These are phyloP conservation scores for Penicillium odoratum DNA, from an alignment of 495 filamentous ascomycete genomes.

Conservation along the genomic window DNA sequence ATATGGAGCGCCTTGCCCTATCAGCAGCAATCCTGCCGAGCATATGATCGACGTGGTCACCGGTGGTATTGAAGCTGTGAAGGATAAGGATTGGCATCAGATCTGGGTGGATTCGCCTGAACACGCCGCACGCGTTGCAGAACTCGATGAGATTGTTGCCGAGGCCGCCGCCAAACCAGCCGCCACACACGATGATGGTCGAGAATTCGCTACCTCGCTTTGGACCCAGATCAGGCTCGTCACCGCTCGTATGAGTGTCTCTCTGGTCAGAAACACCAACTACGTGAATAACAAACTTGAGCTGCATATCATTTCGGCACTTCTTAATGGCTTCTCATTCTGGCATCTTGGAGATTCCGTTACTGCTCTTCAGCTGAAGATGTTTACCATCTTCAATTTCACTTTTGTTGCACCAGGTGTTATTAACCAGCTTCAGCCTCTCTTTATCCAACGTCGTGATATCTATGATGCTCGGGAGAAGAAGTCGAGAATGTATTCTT, in stretches of 20 bases:
- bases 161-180: conserved; percentile 37
- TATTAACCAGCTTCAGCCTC: conserved; percentile 52
- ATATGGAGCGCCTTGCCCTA: conserved; percentile 73
- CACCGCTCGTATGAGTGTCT: conserved; percentile 56
- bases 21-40: conserved; percentile 77
- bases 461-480: conserved; percentile 55
- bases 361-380: conserved; percentile 26
- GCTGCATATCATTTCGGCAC: conserved; percentile 35
- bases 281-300: conserved; percentile 66
- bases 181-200: conserved; percentile 34
- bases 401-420: conserved; percentile 51
- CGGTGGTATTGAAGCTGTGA: conserved; percentile 28
- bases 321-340: conserved; percentile 46
- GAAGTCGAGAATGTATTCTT: conserved; percentile 54
- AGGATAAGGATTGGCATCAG: conserved; percentile 59
- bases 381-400: conserved; percentile 52
- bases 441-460: conserved; percentile 53
- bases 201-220: conserved; percentile 59
- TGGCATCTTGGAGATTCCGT: conserved; percentile 35
- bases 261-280: conserved; percentile 61
- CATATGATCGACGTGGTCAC: conserved; percentile 87
- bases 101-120: conserved; percentile 64
- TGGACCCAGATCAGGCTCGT: conserved; percentile 57
- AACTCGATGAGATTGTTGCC: conserved; percentile 56
- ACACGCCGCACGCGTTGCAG: conserved; percentile 38